These are phyloP conservation scores for Pythium rishiriense DNA, from an alignment of 352 stramenopile genomes.

Conservation along the genomic window DNA sequence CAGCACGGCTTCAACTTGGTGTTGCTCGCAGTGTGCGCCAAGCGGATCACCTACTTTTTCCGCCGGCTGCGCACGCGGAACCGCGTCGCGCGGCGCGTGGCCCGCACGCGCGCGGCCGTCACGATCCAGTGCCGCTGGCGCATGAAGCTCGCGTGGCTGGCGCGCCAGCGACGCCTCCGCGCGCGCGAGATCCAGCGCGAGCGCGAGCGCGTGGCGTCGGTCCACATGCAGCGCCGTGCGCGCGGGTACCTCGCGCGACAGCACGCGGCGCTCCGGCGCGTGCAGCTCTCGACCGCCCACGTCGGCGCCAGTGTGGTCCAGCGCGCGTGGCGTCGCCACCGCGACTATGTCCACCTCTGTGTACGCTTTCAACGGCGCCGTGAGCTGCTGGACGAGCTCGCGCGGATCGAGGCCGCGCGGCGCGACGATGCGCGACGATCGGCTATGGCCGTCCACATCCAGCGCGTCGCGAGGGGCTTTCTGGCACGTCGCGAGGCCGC, in stretches of 20 bases:
- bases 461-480: constrained; percentile 47
- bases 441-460: constrained; percentile 30
- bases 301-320: not conserved
- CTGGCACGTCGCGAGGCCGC: constrained; percentile 29
- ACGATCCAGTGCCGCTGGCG: constrained; percentile 37
- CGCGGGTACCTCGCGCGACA: constrained; percentile 25
- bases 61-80: constrained; percentile 36
- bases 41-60: constrained; percentile 53
- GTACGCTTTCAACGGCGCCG: constrained; percentile 31
- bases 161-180: not conserved
- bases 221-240: constrained; percentile 21
- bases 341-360: not conserved
- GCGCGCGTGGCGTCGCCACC: constrained; percentile 19
- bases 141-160: not conserved
- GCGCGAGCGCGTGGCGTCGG: constrained; percentile 12
- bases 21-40: constrained; percentile 46
- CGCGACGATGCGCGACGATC: constrained; percentile 16
- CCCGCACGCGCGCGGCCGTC: constrained; percentile 27
- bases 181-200: constrained; percentile 15
- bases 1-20: constrained; percentile 57
- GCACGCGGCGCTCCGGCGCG: constrained; percentile 16
- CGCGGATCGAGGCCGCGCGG: constrained; percentile 17
- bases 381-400: constrained; percentile 28
- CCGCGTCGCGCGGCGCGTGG: constrained; percentile 30
- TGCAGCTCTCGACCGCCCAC: constrained; percentile 3